Conservation (phyloP, 1,139 yeast species). For the Spathaspora sp. region DNA sequence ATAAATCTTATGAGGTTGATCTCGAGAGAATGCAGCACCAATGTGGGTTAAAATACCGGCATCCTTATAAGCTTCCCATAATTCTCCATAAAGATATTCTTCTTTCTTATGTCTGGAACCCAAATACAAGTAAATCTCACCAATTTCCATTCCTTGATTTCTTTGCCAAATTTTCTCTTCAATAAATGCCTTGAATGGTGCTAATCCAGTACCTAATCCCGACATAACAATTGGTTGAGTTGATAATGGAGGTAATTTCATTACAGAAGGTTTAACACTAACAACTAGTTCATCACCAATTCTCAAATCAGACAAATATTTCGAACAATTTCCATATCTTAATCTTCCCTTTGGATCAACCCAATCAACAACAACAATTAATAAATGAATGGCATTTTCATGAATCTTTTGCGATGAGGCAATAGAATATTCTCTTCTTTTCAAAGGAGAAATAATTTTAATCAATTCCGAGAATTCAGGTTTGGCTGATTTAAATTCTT, state of each 20-base stretch:
- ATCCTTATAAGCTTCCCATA: conserved; percentile 94
- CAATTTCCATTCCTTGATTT: conserved; percentile 85
- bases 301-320: conserved; percentile 73
- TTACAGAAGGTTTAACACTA: conserved; percentile 93
- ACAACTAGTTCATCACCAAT: conserved; percentile 89
- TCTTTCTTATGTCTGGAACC: conserved; percentile 97
- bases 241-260: conserved; percentile 89
- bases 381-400: conserved; percentile 85
- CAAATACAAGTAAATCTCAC: conserved; percentile 82
- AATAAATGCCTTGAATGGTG: conserved; percentile 96
- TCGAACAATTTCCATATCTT: conserved; percentile 94
- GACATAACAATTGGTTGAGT: conserved; percentile 94
- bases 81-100: conserved; percentile 93
- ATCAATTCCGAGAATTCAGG: conserved; percentile 76
- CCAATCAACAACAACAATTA: conserved; percentile 98
- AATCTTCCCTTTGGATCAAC: conserved; percentile 80
- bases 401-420: conserved; percentile 95
- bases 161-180: conserved; percentile 96
- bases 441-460: conserved; percentile 76
- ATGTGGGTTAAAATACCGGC: conserved; percentile 92
- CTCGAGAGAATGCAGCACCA: conserved; percentile 98
- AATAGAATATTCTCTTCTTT: conserved; percentile 98
- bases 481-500: conserved; percentile 78
- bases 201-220: conserved; percentile 97
- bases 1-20: conserved; percentile 91